phyloP scores from a whole-genome alignment of 495 filamentous ascomycete genomes.

The Haplographium delicatum region DNA sequence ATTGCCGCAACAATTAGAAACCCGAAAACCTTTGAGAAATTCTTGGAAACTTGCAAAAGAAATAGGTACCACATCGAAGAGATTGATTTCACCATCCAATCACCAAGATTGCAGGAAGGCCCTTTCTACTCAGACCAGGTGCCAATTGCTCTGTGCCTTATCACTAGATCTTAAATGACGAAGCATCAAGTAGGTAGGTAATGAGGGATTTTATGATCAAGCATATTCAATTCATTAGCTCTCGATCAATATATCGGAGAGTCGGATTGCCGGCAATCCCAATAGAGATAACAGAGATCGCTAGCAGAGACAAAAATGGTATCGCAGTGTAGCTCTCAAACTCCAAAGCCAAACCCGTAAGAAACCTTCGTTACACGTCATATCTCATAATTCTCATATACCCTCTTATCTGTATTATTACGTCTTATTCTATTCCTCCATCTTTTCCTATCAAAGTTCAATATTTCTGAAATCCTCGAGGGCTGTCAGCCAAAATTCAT shows the following conservation, averaged over 20 bases:
- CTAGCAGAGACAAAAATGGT: too few species aligned
- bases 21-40: constrained; percentile 37
- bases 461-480: background rate
- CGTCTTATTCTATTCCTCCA: too few species aligned
- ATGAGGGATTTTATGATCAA: too few species aligned
- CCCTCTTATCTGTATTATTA: background rate
- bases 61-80: constrained; percentile 29
- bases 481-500: background rate
- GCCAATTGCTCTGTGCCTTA: constrained; percentile 29
- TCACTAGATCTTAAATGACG: constrained; percentile 10
- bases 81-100: constrained; percentile 31
- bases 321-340: background rate
- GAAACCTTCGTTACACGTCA: background rate
- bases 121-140: constrained; percentile 43
- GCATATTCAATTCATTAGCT: background rate
- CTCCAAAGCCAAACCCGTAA: background rate
- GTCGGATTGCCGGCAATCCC: constrained; percentile 12
- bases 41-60: constrained; percentile 31
- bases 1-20: constrained; percentile 47
- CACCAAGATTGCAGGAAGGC: constrained; percentile 34
- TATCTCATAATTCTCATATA: background rate
- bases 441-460: background rate
- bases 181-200: background rate
- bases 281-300: too few species aligned
- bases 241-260: background rate